Evolutionary conservation across 352 stramenopile species (phyloP), one percentile per base, ranked within the genome.

Genomic region (Globisporangium yorkense): DNA sequence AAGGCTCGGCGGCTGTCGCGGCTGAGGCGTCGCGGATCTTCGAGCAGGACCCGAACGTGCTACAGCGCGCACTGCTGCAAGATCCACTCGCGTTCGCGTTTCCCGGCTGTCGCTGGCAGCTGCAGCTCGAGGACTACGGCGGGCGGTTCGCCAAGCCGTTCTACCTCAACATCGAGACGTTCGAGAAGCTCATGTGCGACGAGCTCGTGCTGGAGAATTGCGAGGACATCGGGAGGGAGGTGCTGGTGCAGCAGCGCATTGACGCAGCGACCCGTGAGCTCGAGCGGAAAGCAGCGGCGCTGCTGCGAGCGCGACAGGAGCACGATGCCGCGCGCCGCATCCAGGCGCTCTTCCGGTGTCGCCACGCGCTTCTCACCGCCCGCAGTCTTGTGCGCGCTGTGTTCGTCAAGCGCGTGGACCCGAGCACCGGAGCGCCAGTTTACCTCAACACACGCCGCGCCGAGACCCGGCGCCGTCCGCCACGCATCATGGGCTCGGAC

Each of bases 201-300:
- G 77, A 88, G 20, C 62, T 91, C 16, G 68, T 84, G 46, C 71
- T 89, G 54, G 77, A 88, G 5, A 70, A 88, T n/a, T 88, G 76
- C 47, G 67, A 84, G 39, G 56, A 41, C 1, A 89, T 91, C 46
- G 75, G 75, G 4, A 65, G 58, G 15, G 78, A 91, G 50, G 58
- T 87, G n/a, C 63, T 88, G 12, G 77, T 88, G 48, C 70, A 81
- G 45, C 65, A 57, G 9, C 56, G 63, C 16, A 75, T 88, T 13
- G 78, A 87, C 29, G 66, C 79, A 20, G 77, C 79, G 20, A 45
- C 69, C 1, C 40, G 29, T 18, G 56, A 66, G 13, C 44, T 84
- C 35, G 57, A 66, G 13, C 44, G 45, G 24, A 67, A 70, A 20
- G 71, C 66, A 0, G 51, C 37, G 5, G 63, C 70, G 7, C 65